A percentile compares a stretch with the other conserved stretches of the same genome.
phyloP scores from a whole-genome alignment of 106 monocot species.

The Hemerocallis citrina region DNA sequence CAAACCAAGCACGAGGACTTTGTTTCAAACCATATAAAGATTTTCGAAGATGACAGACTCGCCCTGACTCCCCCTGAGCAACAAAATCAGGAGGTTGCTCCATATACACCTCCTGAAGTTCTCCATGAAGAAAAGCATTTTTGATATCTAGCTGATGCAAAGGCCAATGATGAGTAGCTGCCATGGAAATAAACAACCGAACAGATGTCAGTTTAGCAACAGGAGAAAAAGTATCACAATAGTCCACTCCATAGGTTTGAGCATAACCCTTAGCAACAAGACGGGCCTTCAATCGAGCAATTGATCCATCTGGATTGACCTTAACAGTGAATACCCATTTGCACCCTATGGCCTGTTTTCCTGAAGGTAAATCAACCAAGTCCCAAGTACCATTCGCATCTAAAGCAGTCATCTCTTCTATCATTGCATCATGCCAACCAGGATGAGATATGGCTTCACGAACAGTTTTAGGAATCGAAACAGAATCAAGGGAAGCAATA shows the following conservation, averaged over 20 bases:
- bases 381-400: neutral
- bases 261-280: neutral
- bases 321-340: neutral
- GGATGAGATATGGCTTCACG: constrained; percentile 1
- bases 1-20: too few species aligned
- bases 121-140: too few species aligned
- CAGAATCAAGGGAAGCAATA: neutral
- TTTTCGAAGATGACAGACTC: too few species aligned
- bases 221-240: neutral
- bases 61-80: too few species aligned
- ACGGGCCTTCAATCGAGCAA: too few species aligned
- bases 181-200: neutral
- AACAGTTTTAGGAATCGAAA: neutral
- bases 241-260: neutral
- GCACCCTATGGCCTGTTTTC: neutral
- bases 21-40: too few species aligned
- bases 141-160: too few species aligned
- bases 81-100: too few species aligned
- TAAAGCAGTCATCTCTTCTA: too few species aligned
- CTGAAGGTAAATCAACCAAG: neutral
- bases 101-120: too few species aligned
- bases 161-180: too few species aligned
- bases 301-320: too few species aligned
- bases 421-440: neutral
- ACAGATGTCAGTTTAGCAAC: neutral